Conservation (phyloP, 2,329 filamentous ascomycete genomes). For the Penicillium italicum region DNA sequence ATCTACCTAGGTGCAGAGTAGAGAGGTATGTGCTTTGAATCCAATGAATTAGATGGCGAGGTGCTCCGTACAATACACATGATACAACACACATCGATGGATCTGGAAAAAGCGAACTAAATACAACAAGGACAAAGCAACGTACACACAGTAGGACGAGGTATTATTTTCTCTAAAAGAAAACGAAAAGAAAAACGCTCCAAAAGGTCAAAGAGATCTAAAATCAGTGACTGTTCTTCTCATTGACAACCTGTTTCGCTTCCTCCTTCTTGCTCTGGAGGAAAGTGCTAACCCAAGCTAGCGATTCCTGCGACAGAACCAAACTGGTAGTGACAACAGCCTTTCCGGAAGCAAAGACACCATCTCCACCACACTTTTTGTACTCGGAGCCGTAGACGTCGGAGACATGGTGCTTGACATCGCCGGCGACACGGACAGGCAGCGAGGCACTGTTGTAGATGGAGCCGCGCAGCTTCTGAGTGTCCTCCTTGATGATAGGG, state of each 20-base stretch:
- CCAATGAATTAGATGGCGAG: neutral
- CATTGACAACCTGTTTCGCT: conserved; percentile 53
- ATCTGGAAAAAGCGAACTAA: conserved; percentile 1
- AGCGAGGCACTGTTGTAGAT: conserved; percentile 60
- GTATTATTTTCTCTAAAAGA: conserved; percentile 26
- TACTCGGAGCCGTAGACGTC: conserved; percentile 45
- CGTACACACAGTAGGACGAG: neutral
- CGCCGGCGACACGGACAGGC: conserved; percentile 61
- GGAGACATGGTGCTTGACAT: conserved; percentile 49
- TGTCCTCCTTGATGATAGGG: conserved; percentile 72
- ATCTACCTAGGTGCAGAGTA: neutral
- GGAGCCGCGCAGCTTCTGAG: conserved; percentile 63
- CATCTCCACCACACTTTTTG: conserved; percentile 52
- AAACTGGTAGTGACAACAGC: conserved; percentile 66
- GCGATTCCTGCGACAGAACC: conserved; percentile 62
- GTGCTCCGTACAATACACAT: neutral
- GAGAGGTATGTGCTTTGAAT: neutral
- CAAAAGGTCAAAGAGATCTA: conserved; percentile 3
- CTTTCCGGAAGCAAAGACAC: conserved; percentile 65
- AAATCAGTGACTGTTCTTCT: conserved; percentile 40
- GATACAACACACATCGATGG: neutral
- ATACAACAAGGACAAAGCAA: neutral
- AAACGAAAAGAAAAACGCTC: conserved; percentile 2
- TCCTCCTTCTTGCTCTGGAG: conserved; percentile 62
- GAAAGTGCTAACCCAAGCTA: conserved; percentile 59